These are phyloP conservation scores for Podila clonocystis DNA, from an alignment of 192 early-diverging fungal species.

Conservation along the genomic window DNA sequence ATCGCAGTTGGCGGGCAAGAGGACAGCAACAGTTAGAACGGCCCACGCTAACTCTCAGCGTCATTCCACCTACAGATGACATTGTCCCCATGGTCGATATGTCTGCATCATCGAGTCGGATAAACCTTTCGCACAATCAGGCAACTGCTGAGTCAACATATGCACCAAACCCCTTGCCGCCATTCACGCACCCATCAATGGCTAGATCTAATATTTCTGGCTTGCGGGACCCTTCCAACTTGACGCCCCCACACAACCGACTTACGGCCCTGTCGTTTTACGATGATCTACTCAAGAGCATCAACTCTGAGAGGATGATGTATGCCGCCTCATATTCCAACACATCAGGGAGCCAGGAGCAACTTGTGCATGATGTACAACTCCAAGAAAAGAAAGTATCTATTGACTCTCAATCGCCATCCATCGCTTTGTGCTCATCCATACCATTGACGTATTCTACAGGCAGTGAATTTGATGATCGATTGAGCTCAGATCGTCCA, in stretches of 20 bases:
- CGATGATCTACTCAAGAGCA: conserved; percentile 36
- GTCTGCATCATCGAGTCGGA: neutral
- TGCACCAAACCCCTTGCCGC: neutral
- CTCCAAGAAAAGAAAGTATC: neutral
- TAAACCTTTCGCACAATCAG: neutral
- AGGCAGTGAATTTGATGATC: conserved; percentile 7
- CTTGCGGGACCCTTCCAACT: neutral
- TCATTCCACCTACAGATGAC: too few relatives aligned
- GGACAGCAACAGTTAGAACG: neutral
- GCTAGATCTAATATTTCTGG: neutral
- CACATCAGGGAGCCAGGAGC: neutral
- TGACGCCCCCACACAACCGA: neutral
- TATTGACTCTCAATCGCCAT: neutral
- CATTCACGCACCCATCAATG: conserved; percentile 2
- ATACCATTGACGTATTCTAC: conserved; percentile 1
- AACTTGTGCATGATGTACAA: neutral
- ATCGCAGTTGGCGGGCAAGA: neutral
- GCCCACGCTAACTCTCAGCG: too few relatives aligned
- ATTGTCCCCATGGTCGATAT: neutral
- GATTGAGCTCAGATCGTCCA: neutral
- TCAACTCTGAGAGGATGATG: conserved; percentile 29
- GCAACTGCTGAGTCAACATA: neutral
- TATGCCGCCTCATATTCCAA: conserved; percentile 15
- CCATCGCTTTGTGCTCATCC: conserved; percentile 16
- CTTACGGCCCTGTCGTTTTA: conserved; percentile 24